Base-by-base conservation (phyloP, 2,329 filamentous ascomycete genomes). In the Mollisia scopiformis region DNA sequence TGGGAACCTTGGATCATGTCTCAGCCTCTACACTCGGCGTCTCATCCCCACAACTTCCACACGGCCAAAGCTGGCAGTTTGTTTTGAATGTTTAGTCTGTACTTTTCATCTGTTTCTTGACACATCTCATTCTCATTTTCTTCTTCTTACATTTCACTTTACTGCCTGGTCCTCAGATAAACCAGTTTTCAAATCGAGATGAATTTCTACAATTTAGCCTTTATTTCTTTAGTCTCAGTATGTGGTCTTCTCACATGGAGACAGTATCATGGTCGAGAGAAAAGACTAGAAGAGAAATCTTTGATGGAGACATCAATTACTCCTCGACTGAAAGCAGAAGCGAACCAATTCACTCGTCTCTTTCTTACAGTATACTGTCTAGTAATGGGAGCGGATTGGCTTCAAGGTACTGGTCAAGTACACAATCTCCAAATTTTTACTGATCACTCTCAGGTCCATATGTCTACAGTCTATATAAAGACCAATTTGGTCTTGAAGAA, bases 351-450 rank as follows among this genome's bases (percentile, higher is more conserved):
- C 43, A 66, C 61, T 35, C 55, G 66, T 27, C 56, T 71, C 21
- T 80, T 80, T 67, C 71, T 79, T 25, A 61, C 68, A 14, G 80
- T 82, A 30, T 83, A 82, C 56, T 75, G 78, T 61, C 73, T 83
- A 5, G 77, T 80, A 25, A 81, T 82, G 76, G 79, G 74, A 54
- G 77, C 80, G 8, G 80, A 84, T 69, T 83, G 80, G 80, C 76
- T 84, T 28, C 80, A 82, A 73, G 79, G 78, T 78, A 69, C 62
- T 25, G 68, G 81, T 11, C 79, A 80, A 16, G 80, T 47, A 21
- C 4, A 30, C 49, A 25, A 31, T 31, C 11, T 35, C 28, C 39
- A 31, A 27, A 43, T 6, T 10, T 23, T 14, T 37, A 16, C 35
- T 54, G 16, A 52, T 16, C 8, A 33, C 35, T 27, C 16, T n/a